Evolutionary conservation across 345 rosid genomes (phyloP), one percentile per base, ranked within the genome.

Genomic region (Murraya paniculata): DNA sequence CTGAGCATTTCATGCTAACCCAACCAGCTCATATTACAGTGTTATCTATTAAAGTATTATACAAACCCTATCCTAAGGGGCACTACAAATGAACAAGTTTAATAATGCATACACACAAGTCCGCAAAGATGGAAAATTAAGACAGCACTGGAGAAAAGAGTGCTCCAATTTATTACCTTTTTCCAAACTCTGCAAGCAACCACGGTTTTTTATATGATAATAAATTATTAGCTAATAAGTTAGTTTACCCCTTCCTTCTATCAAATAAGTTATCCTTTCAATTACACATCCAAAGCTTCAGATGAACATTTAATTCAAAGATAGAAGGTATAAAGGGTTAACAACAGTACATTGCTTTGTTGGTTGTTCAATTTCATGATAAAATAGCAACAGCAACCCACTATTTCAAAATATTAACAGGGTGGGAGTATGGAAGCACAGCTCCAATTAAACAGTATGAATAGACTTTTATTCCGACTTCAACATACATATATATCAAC

Each of bases 201-300:
- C 31, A 73, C 48, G 28, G 33, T 60, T 73, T 58, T 24, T 71
- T 30, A 57, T 72, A 39, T 35, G 8, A n/a, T 35, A 72, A 7
- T 55, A 61, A 28, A 41, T 27, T 22, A 71, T 50, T 28, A 50
- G 38, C 57, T 36, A 67, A 13, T 48, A 66, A 66, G 50, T 30
- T 36, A 48, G 57, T 1, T 39, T 66, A 41, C 3, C 64, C 30
- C 36, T 10, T 67, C 76, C 39, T 56, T 56, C 57, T 58, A 56
- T 56, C 24, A 58, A 58, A 58, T 24, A n/a, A 58, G 11, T 58
- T 58, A 58, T 58, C 14, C 11, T 11, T 30, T 28, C 31, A 21
- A 53, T 48, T 18, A 30, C 38, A 48, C 16, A 73, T 16, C 48
- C 71, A 59, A 24, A 58, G 70, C 68, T 79, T 75, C 82, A 76